Percentiles rank a stretch among this genome's conserved stretches.
These are phyloP conservation scores for Solanum microdontum DNA, from an alignment of 257 asterid species.

Conservation along the genomic window DNA sequence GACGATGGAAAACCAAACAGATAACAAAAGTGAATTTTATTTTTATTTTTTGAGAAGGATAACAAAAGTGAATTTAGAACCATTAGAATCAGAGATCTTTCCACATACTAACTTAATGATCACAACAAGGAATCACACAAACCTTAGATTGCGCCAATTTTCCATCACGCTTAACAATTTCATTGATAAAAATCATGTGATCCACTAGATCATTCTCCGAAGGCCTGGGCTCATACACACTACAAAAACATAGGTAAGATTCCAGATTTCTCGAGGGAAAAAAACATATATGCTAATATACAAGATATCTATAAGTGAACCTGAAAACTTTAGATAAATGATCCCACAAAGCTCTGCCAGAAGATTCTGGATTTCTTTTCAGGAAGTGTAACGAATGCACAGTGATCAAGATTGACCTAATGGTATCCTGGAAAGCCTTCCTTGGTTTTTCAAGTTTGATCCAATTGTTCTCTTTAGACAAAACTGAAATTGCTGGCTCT, in stretches of 20 bases:
- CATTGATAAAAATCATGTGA: slow-evolving; percentile 43
- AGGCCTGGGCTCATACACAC: slow-evolving; percentile 52
- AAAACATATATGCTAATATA: background rate
- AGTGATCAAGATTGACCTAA: slow-evolving; percentile 48
- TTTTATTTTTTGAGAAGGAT: background rate
- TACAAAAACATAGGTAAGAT: slow-evolving; percentile 8
- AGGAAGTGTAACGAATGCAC: slow-evolving; percentile 48
- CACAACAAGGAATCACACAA: slow-evolving; percentile 3
- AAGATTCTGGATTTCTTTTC: slow-evolving; percentile 44
- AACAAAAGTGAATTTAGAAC: background rate
- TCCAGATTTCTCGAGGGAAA: background rate
- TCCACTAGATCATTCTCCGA: slow-evolving; percentile 55
- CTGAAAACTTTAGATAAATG: slow-evolving; percentile 55
- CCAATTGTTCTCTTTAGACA: slow-evolving; percentile 55
- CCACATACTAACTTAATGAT: background rate
- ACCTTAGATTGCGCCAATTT: slow-evolving; percentile 61
- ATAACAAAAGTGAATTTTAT: background rate
- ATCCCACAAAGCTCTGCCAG: slow-evolving; percentile 70
- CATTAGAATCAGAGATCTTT: background rate
- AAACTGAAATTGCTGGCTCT: slow-evolving; percentile 63
- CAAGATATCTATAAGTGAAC: slow-evolving; percentile 19
- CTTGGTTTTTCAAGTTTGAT: slow-evolving; percentile 71
- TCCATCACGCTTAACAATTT: slow-evolving; percentile 49
- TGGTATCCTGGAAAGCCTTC: slow-evolving; percentile 30
- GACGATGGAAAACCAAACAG: background rate